Evolutionary conservation across 768 basidiomycete genomes (phyloP).

Genomic region (Agrocybe pediades): DNA sequence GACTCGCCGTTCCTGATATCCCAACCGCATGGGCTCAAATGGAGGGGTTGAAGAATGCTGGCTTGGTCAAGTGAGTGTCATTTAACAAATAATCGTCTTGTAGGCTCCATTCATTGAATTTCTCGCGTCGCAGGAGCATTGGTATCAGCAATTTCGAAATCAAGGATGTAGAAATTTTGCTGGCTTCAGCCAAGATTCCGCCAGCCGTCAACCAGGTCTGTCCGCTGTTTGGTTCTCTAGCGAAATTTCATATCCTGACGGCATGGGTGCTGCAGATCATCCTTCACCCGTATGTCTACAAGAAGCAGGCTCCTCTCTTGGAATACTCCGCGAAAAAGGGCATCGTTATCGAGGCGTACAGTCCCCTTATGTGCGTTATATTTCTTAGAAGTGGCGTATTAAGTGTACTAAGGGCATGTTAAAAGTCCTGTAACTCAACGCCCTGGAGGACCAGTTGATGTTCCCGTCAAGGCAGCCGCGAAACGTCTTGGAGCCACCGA

Average conservation of each 20-base stretch:
- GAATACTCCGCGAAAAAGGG: constrained; percentile 34
- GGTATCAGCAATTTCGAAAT: constrained; percentile 73
- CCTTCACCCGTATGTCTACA: constrained; percentile 68
- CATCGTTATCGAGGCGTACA: constrained; percentile 74
- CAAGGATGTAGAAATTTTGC: constrained; percentile 51
- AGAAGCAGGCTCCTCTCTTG: constrained; percentile 51
- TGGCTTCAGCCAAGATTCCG: constrained; percentile 60
- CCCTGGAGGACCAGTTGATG: constrained; percentile 67
- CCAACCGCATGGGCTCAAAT: constrained; percentile 64
- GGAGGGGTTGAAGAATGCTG: constrained; percentile 57
- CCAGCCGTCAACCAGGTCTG: constrained; percentile 70
- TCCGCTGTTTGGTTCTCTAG: neutral
- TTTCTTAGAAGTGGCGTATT: neutral
- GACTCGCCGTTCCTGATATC: constrained; percentile 56
- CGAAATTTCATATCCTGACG: neutral
- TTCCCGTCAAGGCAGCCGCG: constrained; percentile 56
- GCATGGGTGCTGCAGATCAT: constrained; percentile 46
- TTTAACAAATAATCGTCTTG: neutral
- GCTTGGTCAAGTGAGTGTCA: constrained; percentile 51
- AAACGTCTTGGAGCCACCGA: constrained; percentile 48
- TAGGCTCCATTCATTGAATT: neutral
- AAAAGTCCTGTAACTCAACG: constrained; percentile 57
- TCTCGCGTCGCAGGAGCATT: constrained; percentile 50
- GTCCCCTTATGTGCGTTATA: constrained; percentile 54
- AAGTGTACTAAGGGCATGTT: neutral